Percentiles rank a stretch among this genome's conserved stretches.
Evolutionary conservation across 2,329 filamentous ascomycete species (phyloP).

Genomic region (Huntiella abstrusa): DNA sequence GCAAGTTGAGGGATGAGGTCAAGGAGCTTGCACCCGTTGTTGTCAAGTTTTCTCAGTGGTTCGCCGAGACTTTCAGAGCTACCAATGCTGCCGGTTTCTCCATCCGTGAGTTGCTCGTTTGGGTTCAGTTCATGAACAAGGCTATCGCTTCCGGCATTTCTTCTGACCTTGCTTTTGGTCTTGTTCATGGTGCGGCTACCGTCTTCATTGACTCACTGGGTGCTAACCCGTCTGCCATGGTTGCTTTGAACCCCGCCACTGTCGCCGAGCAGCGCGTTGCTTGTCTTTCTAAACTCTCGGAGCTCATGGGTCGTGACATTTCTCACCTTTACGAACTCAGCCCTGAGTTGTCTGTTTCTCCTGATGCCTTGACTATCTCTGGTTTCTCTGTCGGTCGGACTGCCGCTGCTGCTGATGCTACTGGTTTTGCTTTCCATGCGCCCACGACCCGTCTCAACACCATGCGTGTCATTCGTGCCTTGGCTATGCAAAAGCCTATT

Average conservation of each 20-base stretch:
- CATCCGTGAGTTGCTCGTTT: slow-evolving; percentile 78
- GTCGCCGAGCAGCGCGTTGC: slow-evolving; percentile 51
- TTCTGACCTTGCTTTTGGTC: slow-evolving; percentile 24
- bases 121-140: slow-evolving; percentile 81
- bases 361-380: slow-evolving; percentile 43
- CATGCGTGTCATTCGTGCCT: slow-evolving; percentile 73
- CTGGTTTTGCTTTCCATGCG: slow-evolving; percentile 60
- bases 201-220: slow-evolving; percentile 92
- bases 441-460: slow-evolving; percentile 80
- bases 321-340: slow-evolving; percentile 43
- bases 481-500: slow-evolving; percentile 80
- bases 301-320: slow-evolving; percentile 46
- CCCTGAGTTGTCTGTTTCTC: slow-evolving; percentile 38
- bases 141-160: slow-evolving; percentile 21
- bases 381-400: slow-evolving; percentile 47
- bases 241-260: slow-evolving; percentile 51
- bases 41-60: slow-evolving; percentile 83
- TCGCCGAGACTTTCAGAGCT: slow-evolving; percentile 55
- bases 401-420: slow-evolving; percentile 20
- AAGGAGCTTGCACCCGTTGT: slow-evolving; percentile 46
- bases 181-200: slow-evolving; percentile 77
- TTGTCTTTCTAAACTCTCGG: slow-evolving; percentile 55
- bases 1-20: slow-evolving; percentile 44
- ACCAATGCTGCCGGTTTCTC: slow-evolving; percentile 36
- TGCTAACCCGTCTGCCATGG: slow-evolving; percentile 77